phyloP scores from a whole-genome alignment of 2,329 filamentous ascomycete genomes.

The Bipolaris cookei region DNA sequence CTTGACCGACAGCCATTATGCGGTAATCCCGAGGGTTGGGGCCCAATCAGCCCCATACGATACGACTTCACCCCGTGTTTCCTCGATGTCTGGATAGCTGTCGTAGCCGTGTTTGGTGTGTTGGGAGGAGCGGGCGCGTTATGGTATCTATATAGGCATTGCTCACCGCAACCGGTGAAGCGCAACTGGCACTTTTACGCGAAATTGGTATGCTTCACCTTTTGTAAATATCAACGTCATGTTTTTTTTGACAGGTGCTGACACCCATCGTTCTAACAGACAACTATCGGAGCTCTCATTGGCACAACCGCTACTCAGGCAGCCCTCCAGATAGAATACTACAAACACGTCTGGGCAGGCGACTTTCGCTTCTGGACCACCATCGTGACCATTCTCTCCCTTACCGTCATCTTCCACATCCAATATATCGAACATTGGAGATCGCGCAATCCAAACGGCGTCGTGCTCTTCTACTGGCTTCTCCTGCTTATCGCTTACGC shows the following conservation, averaged over 20 bases:
- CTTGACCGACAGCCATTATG: conserved; percentile 73
- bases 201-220: conserved; percentile 71
- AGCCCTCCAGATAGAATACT: conserved; percentile 74
- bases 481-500: conserved; percentile 78
- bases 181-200: conserved; percentile 93
- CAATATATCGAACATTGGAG: conserved; percentile 89
- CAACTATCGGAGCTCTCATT: conserved; percentile 71
- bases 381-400: conserved; percentile 71
- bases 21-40: conserved; percentile 92
- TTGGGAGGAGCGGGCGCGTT: conserved; percentile 77
- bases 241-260: conserved; percentile 7
- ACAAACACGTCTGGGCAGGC: conserved; percentile 72
- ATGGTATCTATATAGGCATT: conserved; percentile 77
- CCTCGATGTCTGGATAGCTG: conserved; percentile 85
- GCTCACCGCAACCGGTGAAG: conserved; percentile 68
- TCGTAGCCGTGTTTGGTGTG: conserved; percentile 79
- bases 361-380: conserved; percentile 91
- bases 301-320: conserved; percentile 74
- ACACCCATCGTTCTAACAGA: conserved; percentile 48
- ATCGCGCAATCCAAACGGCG: conserved; percentile 82
- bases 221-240: neutral
- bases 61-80: conserved; percentile 99
- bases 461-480: conserved; percentile 91
- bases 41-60: conserved; percentile 81
- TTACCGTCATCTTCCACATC: conserved; percentile 75